Conservation (phyloP, 225 moss, liverwort and hornwort species). For the Thuidium tamariscinum region DNA sequence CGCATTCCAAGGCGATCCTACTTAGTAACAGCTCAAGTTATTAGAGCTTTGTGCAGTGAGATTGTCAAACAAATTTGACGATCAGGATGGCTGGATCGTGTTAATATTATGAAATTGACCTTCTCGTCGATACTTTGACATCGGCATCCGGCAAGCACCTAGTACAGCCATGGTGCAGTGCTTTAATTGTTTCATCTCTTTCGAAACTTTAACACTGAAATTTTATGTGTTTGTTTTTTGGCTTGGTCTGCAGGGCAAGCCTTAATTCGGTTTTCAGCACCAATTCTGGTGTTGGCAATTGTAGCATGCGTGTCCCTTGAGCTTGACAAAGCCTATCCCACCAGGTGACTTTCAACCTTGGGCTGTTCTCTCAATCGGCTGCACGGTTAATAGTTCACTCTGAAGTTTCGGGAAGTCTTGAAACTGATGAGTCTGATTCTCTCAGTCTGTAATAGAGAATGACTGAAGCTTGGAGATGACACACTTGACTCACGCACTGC, state of each 20-base stretch:
- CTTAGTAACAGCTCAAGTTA: neutral
- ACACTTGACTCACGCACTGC: neutral
- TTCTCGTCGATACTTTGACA: too few relatives aligned
- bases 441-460: too few relatives aligned
- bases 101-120: too few relatives aligned
- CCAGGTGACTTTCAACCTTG: neutral
- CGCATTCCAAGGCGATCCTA: neutral
- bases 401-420: too few relatives aligned
- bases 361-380: too few relatives aligned
- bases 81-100: neutral
- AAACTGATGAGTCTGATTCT: too few relatives aligned
- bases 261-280: neutral
- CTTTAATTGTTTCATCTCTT: neutral
- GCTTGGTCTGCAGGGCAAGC: neutral
- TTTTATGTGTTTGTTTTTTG: neutral
- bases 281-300: neutral
- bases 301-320: slow-evolving; percentile 1
- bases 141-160: too few relatives aligned
- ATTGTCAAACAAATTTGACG: neutral
- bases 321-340: slow-evolving; percentile 5
- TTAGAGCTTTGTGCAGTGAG: too few relatives aligned
- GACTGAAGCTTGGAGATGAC: neutral
- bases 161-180: neutral
- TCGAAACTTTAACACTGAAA: neutral
- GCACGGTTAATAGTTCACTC: neutral